Base-by-base conservation (phyloP, 2,329 filamentous ascomycete species). In the Pseudocercospora vitis region DNA sequence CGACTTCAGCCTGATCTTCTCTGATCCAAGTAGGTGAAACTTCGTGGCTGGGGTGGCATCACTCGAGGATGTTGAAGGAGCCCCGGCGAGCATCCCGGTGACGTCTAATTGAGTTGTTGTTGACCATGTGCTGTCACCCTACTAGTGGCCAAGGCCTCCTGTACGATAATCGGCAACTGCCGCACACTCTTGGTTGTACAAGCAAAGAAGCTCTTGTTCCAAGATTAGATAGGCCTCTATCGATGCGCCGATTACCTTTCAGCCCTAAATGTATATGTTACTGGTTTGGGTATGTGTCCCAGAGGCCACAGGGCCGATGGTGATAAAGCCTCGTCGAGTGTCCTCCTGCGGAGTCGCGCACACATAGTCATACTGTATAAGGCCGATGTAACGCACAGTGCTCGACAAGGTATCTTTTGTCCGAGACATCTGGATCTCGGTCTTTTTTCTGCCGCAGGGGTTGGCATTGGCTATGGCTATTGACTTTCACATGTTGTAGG, bases 391-490 rank as follows among this genome's bases (percentile, higher is more conserved):
- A 2, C 4, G 3, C 19, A 21, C 37, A 42, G 14, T 26, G n/a
- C 37, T 42, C 21, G 19, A 21, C 9, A 12, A 12, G 19, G 37
- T 9, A 26, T 23, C 37, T 2, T 37, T 37, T 24, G 18, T 42
- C 37, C 37, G 37, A 42, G 37, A 42, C 37, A 42, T 42, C 37
- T 42, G 37, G 37, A 42, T 42, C 37, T 42, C 24, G 19, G 37
- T 42, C 37, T 42, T 42, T 42, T 37, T 21, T 12, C n/a, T 12
- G 21, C 26, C 6, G 37, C 37, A 42, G 37, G 37, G 37, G 19
- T 42, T 23, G 11, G 37, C 18, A 42, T 42, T 26, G 37, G 37
- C 37, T 42, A 14, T 7, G 21, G 37, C 37, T 12, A 12, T 42
- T 42, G 37, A 4, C 24, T 21, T n/a, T 14, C 18, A 42, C 37